Percentiles rank a stretch among this genome's conserved stretches.
Evolutionary conservation across 805 yeast genomes (phyloP).

Genomic region (Yarrowia sp.): DNA sequence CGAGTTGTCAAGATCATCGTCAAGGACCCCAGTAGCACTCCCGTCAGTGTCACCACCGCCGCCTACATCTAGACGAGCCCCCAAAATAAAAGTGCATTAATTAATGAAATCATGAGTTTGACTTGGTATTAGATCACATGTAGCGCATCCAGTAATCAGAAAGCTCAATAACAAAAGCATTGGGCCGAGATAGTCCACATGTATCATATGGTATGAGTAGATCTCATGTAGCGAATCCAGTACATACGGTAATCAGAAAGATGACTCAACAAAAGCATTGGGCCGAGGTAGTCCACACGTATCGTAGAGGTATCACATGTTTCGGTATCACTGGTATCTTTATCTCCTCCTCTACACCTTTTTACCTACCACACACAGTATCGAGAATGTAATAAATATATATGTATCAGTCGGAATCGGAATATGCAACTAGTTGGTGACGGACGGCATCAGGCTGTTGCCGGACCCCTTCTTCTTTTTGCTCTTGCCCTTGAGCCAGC

Average conservation of each 20-base stretch:
- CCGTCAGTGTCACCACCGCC: slow-evolving; percentile 10
- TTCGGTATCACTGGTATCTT: not conserved
- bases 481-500: slow-evolving; percentile 21
- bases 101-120: not conserved
- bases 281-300: too few relatives aligned
- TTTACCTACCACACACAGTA: not conserved
- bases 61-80: not conserved
- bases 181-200: too few relatives aligned
- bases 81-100: not conserved
- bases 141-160: too few relatives aligned
- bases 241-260: too few relatives aligned
- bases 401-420: slow-evolving; percentile 1
- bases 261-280: too few relatives aligned
- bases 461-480: slow-evolving; percentile 1
- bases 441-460: not conserved
- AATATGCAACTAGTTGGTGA: slow-evolving; percentile 4
- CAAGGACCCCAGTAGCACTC: slow-evolving; percentile 16
- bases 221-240: too few relatives aligned
- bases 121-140: too few relatives aligned
- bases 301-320: too few relatives aligned
- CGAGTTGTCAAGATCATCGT: slow-evolving; percentile 3
- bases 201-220: too few relatives aligned
- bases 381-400: slow-evolving; percentile 22
- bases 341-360: too few relatives aligned
- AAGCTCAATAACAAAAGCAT: too few relatives aligned